These are phyloP conservation scores for Ogataea paraovalis DNA, from an alignment of 805 yeast genomes.

Conservation along the genomic window DNA sequence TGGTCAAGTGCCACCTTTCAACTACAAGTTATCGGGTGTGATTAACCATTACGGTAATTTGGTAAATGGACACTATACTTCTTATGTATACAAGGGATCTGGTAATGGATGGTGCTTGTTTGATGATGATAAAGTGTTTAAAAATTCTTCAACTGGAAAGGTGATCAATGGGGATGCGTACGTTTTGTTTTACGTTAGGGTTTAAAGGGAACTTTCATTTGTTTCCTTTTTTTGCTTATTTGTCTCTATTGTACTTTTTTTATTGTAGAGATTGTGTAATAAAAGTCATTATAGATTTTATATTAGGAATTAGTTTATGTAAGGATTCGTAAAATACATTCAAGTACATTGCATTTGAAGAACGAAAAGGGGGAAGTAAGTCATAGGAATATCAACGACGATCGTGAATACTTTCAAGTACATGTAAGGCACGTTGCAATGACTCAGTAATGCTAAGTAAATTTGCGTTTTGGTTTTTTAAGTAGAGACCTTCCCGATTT, in stretches of 20 bases:
- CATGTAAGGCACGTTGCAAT: no score
- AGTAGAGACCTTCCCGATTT: slow-evolving; percentile 22
- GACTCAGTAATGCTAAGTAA: no score
- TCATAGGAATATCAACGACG: background rate
- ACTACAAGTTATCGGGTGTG: slow-evolving; percentile 73
- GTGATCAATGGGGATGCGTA: slow-evolving; percentile 76
- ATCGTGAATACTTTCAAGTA: background rate
- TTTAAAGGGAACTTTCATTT: slow-evolving; percentile 6
- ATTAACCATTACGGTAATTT: slow-evolving; percentile 82
- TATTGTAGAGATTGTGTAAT: background rate
- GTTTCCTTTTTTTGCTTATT: background rate
- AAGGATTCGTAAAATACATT: background rate
- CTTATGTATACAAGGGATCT: slow-evolving; percentile 57
- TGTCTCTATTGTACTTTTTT: background rate
- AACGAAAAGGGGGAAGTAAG: background rate
- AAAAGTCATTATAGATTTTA: background rate
- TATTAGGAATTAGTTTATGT: background rate
- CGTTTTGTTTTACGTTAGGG: slow-evolving; percentile 69
- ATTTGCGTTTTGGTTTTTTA: no score
- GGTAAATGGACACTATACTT: slow-evolving; percentile 85
- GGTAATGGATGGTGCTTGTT: slow-evolving; percentile 75
- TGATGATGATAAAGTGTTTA: slow-evolving; percentile 71
- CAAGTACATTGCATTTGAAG: background rate
- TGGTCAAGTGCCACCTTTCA: slow-evolving; percentile 78
- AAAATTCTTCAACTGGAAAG: slow-evolving; percentile 42